A percentile compares a stretch with the other conserved stretches of the same genome.
Conservation (phyloP, 768 basidiomycete species). For the Sporobolomyces phaffii region DNA sequence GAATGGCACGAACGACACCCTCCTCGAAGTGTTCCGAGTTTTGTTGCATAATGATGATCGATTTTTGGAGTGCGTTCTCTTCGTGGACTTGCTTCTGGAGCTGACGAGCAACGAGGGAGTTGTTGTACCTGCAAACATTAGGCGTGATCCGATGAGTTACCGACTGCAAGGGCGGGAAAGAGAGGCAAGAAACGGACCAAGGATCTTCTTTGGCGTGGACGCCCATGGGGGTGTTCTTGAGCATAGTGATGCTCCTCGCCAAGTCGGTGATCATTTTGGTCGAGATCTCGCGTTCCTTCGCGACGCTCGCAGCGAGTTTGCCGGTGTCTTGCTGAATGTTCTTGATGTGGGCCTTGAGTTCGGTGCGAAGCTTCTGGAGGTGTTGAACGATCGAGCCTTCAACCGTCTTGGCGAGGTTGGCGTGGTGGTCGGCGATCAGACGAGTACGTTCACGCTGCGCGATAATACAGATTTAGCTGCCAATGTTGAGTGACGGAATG, state of each 20-base stretch:
- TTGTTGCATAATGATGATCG: constrained; percentile 91
- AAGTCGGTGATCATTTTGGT: constrained; percentile 80
- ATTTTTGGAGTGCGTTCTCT: constrained; percentile 96
- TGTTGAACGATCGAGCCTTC: constrained; percentile 97
- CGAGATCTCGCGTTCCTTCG: constrained; percentile 85
- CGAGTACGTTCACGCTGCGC: constrained; percentile 73
- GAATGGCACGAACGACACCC: constrained; percentile 87
- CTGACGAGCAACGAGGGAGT: constrained; percentile 67
- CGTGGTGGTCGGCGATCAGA: constrained; percentile 87
- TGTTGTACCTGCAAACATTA: constrained; percentile 45
- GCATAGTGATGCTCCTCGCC: constrained; percentile 73
- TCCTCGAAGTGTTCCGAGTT: constrained; percentile 95
- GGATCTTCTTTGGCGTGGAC: constrained; percentile 76
- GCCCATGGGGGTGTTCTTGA: constrained; percentile 89
- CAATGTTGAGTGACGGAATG: neutral
- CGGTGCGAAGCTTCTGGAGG: constrained; percentile 83
- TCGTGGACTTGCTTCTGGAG: constrained; percentile 79
- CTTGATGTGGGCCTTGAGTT: constrained; percentile 97
- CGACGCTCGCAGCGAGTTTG: constrained; percentile 56
- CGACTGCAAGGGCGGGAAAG: neutral
- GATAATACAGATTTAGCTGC: neutral
- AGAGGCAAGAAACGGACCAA: constrained; percentile 51
- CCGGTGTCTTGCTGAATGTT: constrained; percentile 45
- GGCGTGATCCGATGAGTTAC: neutral
- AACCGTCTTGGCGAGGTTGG: constrained; percentile 89